phyloP scores from a whole-genome alignment of 176 grass and related monocot species.

The Sorghum bicolor region DNA sequence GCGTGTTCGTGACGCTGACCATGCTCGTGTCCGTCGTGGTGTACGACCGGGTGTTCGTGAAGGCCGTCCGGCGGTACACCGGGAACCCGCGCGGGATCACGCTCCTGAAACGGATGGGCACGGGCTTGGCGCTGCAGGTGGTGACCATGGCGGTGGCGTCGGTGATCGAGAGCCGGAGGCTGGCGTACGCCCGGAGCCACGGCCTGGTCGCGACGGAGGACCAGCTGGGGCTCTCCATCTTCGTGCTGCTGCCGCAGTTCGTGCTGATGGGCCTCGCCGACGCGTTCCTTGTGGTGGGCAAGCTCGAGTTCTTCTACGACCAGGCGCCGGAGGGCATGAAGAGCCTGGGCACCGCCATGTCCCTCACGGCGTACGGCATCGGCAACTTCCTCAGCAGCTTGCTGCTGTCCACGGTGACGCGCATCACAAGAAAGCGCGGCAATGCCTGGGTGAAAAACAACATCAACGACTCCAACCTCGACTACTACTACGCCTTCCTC shows the following conservation, averaged over 20 bases:
- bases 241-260: constrained; percentile 83
- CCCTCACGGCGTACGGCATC: constrained; percentile 58
- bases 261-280: constrained; percentile 74
- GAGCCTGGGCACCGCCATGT: constrained; percentile 74
- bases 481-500: constrained; percentile 76
- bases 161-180: constrained; percentile 38
- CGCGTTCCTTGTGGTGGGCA: constrained; percentile 51
- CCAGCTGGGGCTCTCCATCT: constrained; percentile 39
- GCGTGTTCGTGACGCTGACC: constrained; percentile 54
- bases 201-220: constrained; percentile 26
- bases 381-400: constrained; percentile 80
- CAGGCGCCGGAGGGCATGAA: constrained; percentile 93
- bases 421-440: constrained; percentile 28
- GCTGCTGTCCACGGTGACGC: constrained; percentile 49
- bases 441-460: constrained; percentile 68
- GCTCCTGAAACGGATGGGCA: constrained; percentile 58
- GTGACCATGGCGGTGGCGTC: constrained; percentile 48
- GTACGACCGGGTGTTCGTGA: constrained; percentile 66
- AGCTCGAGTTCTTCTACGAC: constrained; percentile 95
- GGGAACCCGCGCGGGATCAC: constrained; percentile 80
- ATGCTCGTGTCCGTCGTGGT: constrained; percentile 61
- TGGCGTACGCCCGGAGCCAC: constrained; percentile 41
- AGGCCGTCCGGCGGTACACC: constrained; percentile 30
- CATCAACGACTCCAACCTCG: constrained; percentile 69
- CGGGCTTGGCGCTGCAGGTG: constrained; percentile 59